phyloP scores from a whole-genome alignment of 73 alveolate genomes.

The Stentor coeruleus region DNA sequence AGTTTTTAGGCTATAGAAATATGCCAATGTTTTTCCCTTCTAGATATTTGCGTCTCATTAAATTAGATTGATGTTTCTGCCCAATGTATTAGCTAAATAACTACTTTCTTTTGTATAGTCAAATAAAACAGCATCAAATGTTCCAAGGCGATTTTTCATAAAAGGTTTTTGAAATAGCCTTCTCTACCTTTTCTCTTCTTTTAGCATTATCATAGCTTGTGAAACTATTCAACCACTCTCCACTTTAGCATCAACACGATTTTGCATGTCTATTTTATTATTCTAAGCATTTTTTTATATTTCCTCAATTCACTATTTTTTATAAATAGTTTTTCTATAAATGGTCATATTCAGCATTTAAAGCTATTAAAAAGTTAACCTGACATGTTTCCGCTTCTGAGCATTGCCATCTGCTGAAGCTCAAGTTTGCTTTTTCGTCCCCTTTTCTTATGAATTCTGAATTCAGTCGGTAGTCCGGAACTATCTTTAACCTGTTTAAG shows the following conservation, averaged over 20 bases:
- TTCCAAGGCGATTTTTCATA: conserved; percentile 97
- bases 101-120: conserved; percentile 96
- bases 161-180: conserved; percentile 94
- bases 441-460: not conserved
- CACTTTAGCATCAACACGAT: conserved; percentile 82
- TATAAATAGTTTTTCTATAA: too few relatives aligned
- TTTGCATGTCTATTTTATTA: conserved; percentile 73
- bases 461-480: not conserved
- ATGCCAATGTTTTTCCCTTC: conserved; percentile 73
- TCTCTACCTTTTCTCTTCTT: conserved; percentile 91
- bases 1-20: conserved; percentile 70
- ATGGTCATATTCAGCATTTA: too few relatives aligned
- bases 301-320: too few relatives aligned
- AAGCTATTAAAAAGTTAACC: not conserved
- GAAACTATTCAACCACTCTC: conserved; percentile 92
- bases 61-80: conserved; percentile 98
- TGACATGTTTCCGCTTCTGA: not conserved
- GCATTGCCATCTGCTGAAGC: not conserved
- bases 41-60: conserved; percentile 81
- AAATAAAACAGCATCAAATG: conserved; percentile 98
- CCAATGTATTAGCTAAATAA: conserved; percentile 98
- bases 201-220: conserved; percentile 64
- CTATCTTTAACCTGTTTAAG: not conserved
- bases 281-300: too few relatives aligned
- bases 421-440: not conserved